Conservation (phyloP, 2,329 filamentous ascomycete species). For the Fusarium sp. region DNA sequence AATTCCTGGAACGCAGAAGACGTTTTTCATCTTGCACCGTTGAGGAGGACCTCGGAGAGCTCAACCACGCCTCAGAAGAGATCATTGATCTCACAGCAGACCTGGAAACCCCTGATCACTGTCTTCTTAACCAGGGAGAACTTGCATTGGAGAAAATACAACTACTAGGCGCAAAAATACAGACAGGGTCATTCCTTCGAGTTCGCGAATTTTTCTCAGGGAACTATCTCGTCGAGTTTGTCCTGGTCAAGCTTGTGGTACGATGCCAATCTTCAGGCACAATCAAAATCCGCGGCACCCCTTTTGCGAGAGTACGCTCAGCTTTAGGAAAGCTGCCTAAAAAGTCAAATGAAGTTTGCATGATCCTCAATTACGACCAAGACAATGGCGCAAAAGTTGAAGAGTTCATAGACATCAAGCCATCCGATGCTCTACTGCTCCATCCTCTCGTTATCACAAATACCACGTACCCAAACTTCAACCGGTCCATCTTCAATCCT, state of each 20-base stretch:
- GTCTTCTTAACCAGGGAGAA: constrained; percentile 43
- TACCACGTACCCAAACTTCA: constrained; percentile 57
- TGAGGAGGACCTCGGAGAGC: constrained; percentile 5
- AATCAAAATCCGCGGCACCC: constrained; percentile 55
- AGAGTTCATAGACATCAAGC: constrained; percentile 58
- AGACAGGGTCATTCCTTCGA: constrained; percentile 50
- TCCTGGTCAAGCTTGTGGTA: constrained; percentile 61
- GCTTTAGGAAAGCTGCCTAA: constrained; percentile 55
- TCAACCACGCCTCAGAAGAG: constrained; percentile 28
- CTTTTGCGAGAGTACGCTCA: constrained; percentile 54
- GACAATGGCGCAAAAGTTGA: constrained; percentile 47
- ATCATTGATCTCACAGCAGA: constrained; percentile 55
- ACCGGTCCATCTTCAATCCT: constrained; percentile 47
- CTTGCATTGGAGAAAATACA: constrained; percentile 36
- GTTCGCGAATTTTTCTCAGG: constrained; percentile 43
- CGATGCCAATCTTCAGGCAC: constrained; percentile 38
- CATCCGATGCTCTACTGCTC: constrained; percentile 55
- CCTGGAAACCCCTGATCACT: constrained; percentile 12
- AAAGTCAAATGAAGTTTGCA: constrained; percentile 60
- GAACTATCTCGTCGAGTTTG: constrained; percentile 51
- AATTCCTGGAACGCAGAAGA: constrained; percentile 1
- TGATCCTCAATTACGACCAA: constrained; percentile 51
- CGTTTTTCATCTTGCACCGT: constrained; percentile 47
- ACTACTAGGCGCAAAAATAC: constrained; percentile 25
- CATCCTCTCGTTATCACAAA: constrained; percentile 69